A percentile compares a stretch with the other conserved stretches of the same genome.
Conservation (phyloP, 768 basidiomycete genomes). For the Sporobolomyces roseus region DNA sequence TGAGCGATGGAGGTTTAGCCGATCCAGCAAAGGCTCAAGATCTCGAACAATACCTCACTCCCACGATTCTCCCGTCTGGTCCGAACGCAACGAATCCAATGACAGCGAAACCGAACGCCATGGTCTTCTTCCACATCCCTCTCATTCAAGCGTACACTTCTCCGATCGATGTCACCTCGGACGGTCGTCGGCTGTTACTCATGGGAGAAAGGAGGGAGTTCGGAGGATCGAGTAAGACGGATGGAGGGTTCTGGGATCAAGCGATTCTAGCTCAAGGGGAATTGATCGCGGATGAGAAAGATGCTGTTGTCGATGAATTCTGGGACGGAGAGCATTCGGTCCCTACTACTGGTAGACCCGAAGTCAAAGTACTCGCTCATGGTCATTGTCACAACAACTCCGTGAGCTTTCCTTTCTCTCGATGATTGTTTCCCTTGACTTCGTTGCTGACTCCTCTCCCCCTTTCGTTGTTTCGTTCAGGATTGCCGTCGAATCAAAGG, state of each 20-base stretch:
- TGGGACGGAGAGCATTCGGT: slow-evolving; percentile 35
- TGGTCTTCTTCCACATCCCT: slow-evolving; percentile 98
- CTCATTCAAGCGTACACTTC: slow-evolving; percentile 69
- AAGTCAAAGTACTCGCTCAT: slow-evolving; percentile 64
- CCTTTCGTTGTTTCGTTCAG: slow-evolving; percentile 48
- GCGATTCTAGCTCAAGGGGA: slow-evolving; percentile 72
- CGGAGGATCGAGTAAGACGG: slow-evolving; percentile 63
- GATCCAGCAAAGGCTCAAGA: no score
- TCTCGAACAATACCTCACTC: slow-evolving; percentile 10
- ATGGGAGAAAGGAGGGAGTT: slow-evolving; percentile 64
- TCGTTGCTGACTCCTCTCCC: not conserved
- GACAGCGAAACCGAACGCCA: slow-evolving; percentile 89
- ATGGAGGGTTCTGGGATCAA: slow-evolving; percentile 78
- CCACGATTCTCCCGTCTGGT: slow-evolving; percentile 8
- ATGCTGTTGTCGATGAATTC: slow-evolving; percentile 57
- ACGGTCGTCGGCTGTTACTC: slow-evolving; percentile 60
- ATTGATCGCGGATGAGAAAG: slow-evolving; percentile 56
- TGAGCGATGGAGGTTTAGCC: no score
- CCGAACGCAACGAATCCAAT: slow-evolving; percentile 43
- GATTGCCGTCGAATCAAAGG: slow-evolving; percentile 79
- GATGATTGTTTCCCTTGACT: no score
- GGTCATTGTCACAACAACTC: slow-evolving; percentile 70
- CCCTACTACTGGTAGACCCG: slow-evolving; percentile 26
- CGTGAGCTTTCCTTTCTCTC: slow-evolving; percentile 4
- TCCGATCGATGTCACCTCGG: slow-evolving; percentile 64